Conservation (phyloP, 148 eudicot species). For the Nepenthes gracilis region DNA sequence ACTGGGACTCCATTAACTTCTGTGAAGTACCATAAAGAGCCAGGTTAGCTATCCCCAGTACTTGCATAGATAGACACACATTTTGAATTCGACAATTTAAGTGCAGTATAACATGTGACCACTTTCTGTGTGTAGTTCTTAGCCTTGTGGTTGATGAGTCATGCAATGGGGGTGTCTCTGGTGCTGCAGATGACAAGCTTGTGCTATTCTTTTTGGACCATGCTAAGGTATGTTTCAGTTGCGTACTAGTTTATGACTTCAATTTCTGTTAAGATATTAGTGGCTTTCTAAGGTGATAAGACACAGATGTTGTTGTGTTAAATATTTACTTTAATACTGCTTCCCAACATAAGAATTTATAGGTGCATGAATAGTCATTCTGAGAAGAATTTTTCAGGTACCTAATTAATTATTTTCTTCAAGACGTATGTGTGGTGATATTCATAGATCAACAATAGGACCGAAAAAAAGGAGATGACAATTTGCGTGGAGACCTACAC, state of each 20-base stretch:
- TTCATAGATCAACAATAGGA: too few relatives aligned
- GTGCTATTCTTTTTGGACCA: constrained; percentile 45
- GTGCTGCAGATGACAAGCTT: constrained; percentile 77
- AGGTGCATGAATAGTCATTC: too few relatives aligned
- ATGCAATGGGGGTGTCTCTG: constrained; percentile 75
- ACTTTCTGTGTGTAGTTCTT: constrained; percentile 38
- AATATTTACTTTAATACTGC: too few relatives aligned
- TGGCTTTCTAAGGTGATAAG: too few relatives aligned
- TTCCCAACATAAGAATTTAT: too few relatives aligned
- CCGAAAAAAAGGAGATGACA: too few relatives aligned
- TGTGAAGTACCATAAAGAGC: constrained; percentile 70
- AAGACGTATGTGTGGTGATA: too few relatives aligned
- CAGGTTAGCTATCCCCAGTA: constrained; percentile 30
- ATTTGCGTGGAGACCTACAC: too few relatives aligned
- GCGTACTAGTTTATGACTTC: not conserved
- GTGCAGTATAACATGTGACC: constrained; percentile 5
- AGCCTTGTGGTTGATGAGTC: constrained; percentile 58
- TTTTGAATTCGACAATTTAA: not conserved
- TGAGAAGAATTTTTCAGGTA: too few relatives aligned
- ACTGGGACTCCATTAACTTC: constrained; percentile 46
- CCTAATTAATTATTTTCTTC: too few relatives aligned
- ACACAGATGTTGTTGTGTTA: too few relatives aligned
- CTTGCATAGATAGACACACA: not conserved
- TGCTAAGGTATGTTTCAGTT: constrained; percentile 31
- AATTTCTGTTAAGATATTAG: too few relatives aligned